Conservation (phyloP, 2,329 filamentous ascomycete genomes). For the Nothophaeocryptopus gaeumannii region DNA sequence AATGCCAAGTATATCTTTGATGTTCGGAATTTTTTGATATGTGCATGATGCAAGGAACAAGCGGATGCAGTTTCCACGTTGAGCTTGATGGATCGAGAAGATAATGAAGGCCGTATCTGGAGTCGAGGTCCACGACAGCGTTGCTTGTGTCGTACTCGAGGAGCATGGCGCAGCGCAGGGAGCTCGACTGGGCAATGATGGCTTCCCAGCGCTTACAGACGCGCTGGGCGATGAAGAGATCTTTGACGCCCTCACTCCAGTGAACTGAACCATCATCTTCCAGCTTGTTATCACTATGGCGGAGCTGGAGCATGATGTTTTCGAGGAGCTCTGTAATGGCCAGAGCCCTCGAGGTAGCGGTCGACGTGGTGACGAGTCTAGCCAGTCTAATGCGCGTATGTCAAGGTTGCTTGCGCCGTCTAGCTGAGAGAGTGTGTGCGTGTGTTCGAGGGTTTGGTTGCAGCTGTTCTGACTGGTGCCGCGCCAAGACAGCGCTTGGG, state of each 20-base stretch:
- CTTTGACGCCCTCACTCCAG: slow-evolving; percentile 2
- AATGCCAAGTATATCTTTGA: too few species aligned
- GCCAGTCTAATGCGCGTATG: too few species aligned
- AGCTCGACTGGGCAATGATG: background rate
- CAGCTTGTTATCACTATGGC: too few species aligned
- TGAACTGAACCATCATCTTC: background rate
- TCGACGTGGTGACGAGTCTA: too few species aligned
- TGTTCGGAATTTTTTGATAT: background rate
- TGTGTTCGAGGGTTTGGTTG: too few species aligned
- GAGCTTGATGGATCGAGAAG: slow-evolving; percentile 1
- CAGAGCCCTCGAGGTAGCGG: too few species aligned
- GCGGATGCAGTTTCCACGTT: background rate
- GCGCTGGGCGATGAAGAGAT: slow-evolving; percentile 7
- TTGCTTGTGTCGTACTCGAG: background rate
- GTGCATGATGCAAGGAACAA: slow-evolving; percentile 2
- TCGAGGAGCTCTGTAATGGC: too few species aligned
- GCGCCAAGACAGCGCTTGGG: too few species aligned
- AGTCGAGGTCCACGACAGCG: background rate
- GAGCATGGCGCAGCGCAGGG: slow-evolving; percentile 2
- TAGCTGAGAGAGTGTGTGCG: too few species aligned
- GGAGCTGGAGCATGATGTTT: too few species aligned
- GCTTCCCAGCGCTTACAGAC: slow-evolving; percentile 1
- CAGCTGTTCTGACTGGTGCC: too few species aligned
- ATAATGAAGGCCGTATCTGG: background rate
- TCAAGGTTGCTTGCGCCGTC: too few species aligned